These are phyloP conservation scores for Fusarium sp. DNA, from an alignment of 2,329 filamentous ascomycete species.

Conservation along the genomic window DNA sequence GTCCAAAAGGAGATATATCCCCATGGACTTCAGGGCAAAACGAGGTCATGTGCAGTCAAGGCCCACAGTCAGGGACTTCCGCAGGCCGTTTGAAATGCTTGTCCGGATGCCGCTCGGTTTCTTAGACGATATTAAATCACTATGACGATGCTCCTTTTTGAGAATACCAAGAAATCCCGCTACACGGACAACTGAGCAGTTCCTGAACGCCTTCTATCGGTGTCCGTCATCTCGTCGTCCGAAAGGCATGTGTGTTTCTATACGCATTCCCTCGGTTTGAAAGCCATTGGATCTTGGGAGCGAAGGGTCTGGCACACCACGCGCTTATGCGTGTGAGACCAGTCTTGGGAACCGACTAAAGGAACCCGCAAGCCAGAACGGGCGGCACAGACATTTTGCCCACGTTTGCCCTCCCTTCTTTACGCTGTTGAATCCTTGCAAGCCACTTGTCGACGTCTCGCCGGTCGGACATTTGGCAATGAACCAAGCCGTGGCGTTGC, in stretches of 20 bases:
- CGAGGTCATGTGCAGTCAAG: conserved; percentile 42
- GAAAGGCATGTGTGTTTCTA: neutral
- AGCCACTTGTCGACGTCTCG: conserved; percentile 29
- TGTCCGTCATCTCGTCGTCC: conserved; percentile 6
- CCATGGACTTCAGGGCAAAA: conserved; percentile 36
- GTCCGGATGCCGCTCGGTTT: conserved; percentile 24
- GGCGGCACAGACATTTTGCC: conserved; percentile 26
- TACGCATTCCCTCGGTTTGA: neutral
- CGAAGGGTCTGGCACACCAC: conserved; percentile 27
- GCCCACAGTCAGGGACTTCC: conserved; percentile 40
- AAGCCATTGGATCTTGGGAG: conserved; percentile 26
- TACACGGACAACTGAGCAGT: conserved; percentile 4
- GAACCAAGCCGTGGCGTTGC: conserved; percentile 16
- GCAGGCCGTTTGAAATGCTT: conserved; percentile 37
- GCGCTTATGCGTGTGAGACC: conserved; percentile 36
- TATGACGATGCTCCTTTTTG: conserved; percentile 29
- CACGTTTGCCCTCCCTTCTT: conserved; percentile 42
- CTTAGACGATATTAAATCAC: conserved; percentile 34
- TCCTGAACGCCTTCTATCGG: conserved; percentile 19
- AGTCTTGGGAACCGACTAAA: conserved; percentile 27
- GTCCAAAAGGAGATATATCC: conserved; percentile 40
- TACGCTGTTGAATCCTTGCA: conserved; percentile 36
- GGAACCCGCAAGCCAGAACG: conserved; percentile 17
- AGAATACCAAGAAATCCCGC: conserved; percentile 1
- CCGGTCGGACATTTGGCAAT: conserved; percentile 23